Conservation (phyloP, 1,284 basidiomycete species). For the Bondarzewia mesenterica region DNA sequence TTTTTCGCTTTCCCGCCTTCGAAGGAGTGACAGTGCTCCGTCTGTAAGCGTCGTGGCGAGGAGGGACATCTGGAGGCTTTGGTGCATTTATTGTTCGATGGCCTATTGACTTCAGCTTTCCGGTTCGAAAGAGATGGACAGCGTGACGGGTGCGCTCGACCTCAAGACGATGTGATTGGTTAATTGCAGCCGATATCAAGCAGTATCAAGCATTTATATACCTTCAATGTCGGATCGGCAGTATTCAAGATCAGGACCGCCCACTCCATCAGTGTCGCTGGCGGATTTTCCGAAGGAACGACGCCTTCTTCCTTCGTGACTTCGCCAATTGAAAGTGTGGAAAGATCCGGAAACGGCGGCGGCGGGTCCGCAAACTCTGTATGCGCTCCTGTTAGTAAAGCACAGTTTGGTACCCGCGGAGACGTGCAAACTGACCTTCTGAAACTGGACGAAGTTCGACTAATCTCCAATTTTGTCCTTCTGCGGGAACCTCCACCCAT, state of each 20-base stretch:
- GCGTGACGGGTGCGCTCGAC: conserved; percentile 65
- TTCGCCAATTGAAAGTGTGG: conserved; percentile 15
- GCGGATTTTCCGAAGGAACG: conserved; percentile 39
- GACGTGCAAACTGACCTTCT: conserved; percentile 48
- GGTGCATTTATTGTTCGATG: conserved; percentile 43
- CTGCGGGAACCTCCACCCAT: conserved; percentile 58
- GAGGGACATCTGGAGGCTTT: conserved; percentile 60
- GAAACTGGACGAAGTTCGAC: conserved; percentile 76
- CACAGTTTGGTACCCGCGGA: background rate
- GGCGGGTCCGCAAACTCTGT: conserved; percentile 70
- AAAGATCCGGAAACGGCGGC: conserved; percentile 26
- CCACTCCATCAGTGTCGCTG: conserved; percentile 67
- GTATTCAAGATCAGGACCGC: conserved; percentile 71
- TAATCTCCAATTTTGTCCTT: conserved; percentile 54
- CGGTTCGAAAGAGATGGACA: conserved; percentile 62
- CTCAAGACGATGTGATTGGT: conserved; percentile 27
- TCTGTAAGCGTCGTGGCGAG: conserved; percentile 46
- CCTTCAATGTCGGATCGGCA: conserved; percentile 61
- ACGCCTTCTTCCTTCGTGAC: conserved; percentile 31
- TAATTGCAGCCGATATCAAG: background rate
- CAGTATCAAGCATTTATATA: too few relatives aligned
- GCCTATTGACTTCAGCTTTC: conserved; percentile 59
- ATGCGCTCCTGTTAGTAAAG: background rate
- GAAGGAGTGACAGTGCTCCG: conserved; percentile 55
- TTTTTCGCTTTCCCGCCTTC: conserved; percentile 57